A percentile compares a stretch with the other conserved stretches of the same genome.
These are phyloP conservation scores for Cyclocybe cylindracea DNA, from an alignment of 768 basidiomycete genomes.

Conservation along the genomic window DNA sequence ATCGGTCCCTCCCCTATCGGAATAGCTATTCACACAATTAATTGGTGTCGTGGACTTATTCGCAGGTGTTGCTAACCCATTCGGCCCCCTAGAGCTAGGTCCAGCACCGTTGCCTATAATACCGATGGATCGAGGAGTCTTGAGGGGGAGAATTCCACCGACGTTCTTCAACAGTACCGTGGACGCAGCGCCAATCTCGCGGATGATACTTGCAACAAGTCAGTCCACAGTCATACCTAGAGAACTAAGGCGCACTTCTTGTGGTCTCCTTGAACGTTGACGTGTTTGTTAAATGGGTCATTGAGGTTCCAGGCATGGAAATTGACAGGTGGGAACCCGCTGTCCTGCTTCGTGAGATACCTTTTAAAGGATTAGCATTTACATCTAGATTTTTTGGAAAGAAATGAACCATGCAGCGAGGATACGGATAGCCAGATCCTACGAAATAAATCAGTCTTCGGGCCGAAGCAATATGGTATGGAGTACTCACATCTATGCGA, in stretches of 20 bases:
- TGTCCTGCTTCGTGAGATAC: conserved; percentile 57
- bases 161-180: conserved; percentile 66
- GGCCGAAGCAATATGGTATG: conserved; percentile 1
- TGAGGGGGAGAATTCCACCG: conserved; percentile 44
- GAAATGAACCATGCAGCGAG: conserved; percentile 56
- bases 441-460: not conserved
- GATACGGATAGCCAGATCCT: conserved; percentile 74
- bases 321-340: conserved; percentile 57
- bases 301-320: conserved; percentile 55
- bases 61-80: conserved; percentile 39
- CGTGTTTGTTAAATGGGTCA: conserved; percentile 39
- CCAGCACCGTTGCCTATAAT: conserved; percentile 63
- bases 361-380: conserved; percentile 7
- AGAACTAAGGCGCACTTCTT: conserved; percentile 29
- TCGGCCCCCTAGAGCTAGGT: conserved; percentile 52
- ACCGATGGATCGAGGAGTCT: conserved; percentile 46
- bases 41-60: too few relatives aligned
- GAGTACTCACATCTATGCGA: conserved; percentile 52
- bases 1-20: conserved; percentile 55
- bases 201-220: conserved; percentile 44
- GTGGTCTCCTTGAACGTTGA: conserved; percentile 63
- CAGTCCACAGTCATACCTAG: not conserved
- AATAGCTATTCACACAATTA: conserved; percentile 26
- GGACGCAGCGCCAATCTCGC: conserved; percentile 60
- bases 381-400: not conserved